Conservation (phyloP, 1,284 basidiomycete genomes). For the Fomitopsis palustris region DNA sequence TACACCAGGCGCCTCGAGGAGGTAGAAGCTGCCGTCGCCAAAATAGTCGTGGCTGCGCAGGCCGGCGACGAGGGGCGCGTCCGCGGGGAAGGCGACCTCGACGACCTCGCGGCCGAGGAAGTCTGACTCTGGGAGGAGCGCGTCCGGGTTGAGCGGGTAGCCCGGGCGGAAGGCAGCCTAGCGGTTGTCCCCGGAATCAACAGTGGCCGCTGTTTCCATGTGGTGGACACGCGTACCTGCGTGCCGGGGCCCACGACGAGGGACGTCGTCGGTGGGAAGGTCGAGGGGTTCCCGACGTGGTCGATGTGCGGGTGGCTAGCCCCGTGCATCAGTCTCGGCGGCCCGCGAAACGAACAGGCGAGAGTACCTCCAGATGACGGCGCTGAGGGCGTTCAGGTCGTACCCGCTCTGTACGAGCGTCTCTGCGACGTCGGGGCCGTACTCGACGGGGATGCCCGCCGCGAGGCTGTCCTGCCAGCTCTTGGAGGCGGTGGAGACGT, state of each 20-base stretch:
- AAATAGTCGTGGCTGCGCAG: background rate
- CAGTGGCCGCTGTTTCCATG: background rate
- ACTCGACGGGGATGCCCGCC: background rate
- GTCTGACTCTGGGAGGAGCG: background rate
- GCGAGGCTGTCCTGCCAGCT: background rate
- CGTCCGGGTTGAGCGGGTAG: background rate
- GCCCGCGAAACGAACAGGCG: too few species aligned
- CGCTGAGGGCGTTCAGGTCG: background rate
- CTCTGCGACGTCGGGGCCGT: background rate
- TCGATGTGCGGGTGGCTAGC: background rate
- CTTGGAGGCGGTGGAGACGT: background rate
- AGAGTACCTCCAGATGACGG: background rate
- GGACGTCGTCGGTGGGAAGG: background rate
- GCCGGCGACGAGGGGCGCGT: background rate
- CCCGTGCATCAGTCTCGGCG: background rate
- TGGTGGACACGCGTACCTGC: background rate
- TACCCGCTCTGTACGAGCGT: background rate
- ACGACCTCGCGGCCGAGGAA: background rate
- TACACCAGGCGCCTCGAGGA: background rate
- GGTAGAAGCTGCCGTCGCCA: conserved; percentile 2
- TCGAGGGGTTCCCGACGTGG: background rate
- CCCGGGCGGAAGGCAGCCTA: background rate
- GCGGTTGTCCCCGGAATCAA: background rate
- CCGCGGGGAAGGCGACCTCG: background rate
- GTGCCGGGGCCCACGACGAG: background rate